These are phyloP conservation scores for Prunus campanulata DNA, from an alignment of 306 rosid genomes.

Conservation along the genomic window DNA sequence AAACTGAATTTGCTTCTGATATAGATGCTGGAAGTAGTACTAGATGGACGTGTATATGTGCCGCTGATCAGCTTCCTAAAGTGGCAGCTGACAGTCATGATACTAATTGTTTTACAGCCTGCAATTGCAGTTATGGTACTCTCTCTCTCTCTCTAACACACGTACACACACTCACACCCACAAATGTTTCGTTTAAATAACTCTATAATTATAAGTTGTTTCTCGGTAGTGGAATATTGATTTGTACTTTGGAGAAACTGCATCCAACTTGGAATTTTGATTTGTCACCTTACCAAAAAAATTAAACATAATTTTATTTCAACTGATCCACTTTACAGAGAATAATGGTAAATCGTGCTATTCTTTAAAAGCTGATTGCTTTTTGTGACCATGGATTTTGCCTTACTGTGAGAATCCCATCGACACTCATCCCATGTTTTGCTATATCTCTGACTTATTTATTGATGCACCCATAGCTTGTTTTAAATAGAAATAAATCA, in stretches of 20 bases:
- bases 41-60: slow-evolving; percentile 77
- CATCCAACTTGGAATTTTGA: neutral
- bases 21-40: slow-evolving; percentile 50
- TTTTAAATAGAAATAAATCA: neutral
- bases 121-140: slow-evolving; percentile 85
- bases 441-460: neutral
- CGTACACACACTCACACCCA: neutral
- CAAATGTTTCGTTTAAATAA: neutral
- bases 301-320: neutral
- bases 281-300: no score
- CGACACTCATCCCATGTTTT: neutral
- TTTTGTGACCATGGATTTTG: neutral
- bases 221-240: neutral
- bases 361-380: neutral
- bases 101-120: slow-evolving; percentile 69
- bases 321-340: neutral
- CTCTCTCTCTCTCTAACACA: slow-evolving; percentile 22
- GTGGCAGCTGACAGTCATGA: slow-evolving; percentile 48
- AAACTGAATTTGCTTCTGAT: slow-evolving; percentile 26
- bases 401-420: neutral
- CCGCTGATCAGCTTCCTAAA: slow-evolving; percentile 65
- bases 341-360: neutral
- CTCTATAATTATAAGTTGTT: neutral
- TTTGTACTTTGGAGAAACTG: neutral
- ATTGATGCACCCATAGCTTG: neutral